Evolutionary conservation across 108 stramenopile species (phyloP), one percentile per base, ranked within the genome.

Genomic region (Heterococcus sp.): DNA sequence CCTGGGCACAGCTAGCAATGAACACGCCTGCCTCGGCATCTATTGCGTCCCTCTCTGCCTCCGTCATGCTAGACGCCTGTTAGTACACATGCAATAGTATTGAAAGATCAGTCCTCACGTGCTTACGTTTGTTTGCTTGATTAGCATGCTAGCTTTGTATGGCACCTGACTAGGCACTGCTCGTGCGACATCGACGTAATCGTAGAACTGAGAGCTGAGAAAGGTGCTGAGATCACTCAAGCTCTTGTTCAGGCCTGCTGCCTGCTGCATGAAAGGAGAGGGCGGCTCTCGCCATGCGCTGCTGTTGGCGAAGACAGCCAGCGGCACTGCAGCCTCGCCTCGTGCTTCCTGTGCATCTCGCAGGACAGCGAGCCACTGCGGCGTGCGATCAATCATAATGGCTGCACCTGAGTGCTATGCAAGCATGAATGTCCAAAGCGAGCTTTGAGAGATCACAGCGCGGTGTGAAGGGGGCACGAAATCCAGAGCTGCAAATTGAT

Each of bases 131-230:
- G n/a, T n/a, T n/a, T n/a, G n/a, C n/a, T 58, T 58, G 46, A 21
- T 58, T 21, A 58, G 46, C 14, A 58, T 58, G 46, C 46, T 14
- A 58, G 46, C 8, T 8, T n/a, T n/a, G n/a, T n/a, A n/a, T n/a
- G n/a, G n/a, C 46, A 73, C 79, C 79, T 81, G 64, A 2, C 71
- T 72, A 27, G 72, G 79, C 1, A 81, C 58, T 35, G 38, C 33
- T 29, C 63, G 32, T n/a, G 64, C 63, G 27, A 73, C 35, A 39
- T 81, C 79, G 28, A 73, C 79, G 72, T 81, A 81, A 66, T 81
- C 79, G 11, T 66, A 65, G 37, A 81, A 81, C 34, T 81, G 72
- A 37, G 72, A 37, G 5, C 37, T 34, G 32, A 81, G 79, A 27
- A 81, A 70, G 4, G 58, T 27, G 65, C 73, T 71, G 72, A 81